Evolutionary conservation across 352 stramenopile genomes (phyloP).

Genomic region (Pythium phragmitis): DNA sequence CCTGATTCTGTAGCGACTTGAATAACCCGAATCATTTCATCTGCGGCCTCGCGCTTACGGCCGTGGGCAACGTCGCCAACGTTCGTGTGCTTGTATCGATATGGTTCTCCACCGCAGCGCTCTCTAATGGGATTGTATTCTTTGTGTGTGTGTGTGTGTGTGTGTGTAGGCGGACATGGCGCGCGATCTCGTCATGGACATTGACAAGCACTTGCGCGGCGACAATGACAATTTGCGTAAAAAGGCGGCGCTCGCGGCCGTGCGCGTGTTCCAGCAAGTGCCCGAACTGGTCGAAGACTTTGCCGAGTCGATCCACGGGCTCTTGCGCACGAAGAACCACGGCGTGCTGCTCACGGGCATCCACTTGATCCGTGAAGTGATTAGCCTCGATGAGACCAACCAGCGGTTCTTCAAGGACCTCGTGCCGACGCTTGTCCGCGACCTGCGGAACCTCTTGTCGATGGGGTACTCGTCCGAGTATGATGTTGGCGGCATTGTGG

Average conservation of each 20-base stretch:
- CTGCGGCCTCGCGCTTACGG: slow-evolving; percentile 94
- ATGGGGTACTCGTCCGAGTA: slow-evolving; percentile 99
- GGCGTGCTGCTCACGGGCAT: slow-evolving; percentile 97
- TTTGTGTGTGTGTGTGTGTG: no score
- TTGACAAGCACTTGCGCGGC: slow-evolving; percentile 93
- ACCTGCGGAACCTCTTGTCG: slow-evolving; percentile 95
- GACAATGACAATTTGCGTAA: slow-evolving; percentile 97
- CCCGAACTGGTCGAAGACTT: slow-evolving; percentile 99
- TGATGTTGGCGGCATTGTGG: slow-evolving; percentile 97
- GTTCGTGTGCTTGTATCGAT: slow-evolving; percentile 29
- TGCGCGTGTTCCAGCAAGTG: slow-evolving; percentile 93
- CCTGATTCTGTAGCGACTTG: slow-evolving; percentile 69
- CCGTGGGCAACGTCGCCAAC: slow-evolving; percentile 98
- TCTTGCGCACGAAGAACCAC: slow-evolving; percentile 97
- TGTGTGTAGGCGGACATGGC: slow-evolving; percentile 91
- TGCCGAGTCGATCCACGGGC: slow-evolving; percentile 91
- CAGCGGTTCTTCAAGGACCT: slow-evolving; percentile 72
- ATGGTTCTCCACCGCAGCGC: background rate
- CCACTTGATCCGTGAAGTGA: slow-evolving; percentile 96
- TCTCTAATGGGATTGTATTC: background rate
- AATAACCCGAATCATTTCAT: slow-evolving; percentile 96
- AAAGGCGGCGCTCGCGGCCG: slow-evolving; percentile 95
- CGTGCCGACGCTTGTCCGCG: slow-evolving; percentile 72
- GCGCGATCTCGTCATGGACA: slow-evolving; percentile 97
- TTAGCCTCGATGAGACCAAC: slow-evolving; percentile 76